Evolutionary conservation across 352 stramenopile genomes (phyloP).

Genomic region (Globisporangium abappressorium): DNA sequence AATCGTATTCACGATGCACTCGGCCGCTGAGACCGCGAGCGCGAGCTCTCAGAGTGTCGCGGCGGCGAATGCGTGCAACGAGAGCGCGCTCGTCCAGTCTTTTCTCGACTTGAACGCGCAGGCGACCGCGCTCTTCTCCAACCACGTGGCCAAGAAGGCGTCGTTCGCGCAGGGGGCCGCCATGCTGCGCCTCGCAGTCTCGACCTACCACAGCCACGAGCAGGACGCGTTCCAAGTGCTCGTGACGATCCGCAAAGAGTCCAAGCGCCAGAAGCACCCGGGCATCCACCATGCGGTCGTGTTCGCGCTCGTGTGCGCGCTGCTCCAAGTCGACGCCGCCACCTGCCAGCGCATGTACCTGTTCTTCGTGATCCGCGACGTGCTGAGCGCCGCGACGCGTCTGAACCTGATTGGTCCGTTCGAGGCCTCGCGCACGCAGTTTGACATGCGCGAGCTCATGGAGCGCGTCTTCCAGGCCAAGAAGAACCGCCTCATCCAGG

Average conservation of each 20-base stretch:
- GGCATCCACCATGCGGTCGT: slow-evolving; percentile 67
- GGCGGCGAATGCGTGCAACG: not conserved
- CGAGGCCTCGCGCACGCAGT: slow-evolving; percentile 67
- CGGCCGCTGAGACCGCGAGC: not conserved
- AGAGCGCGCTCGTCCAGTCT: slow-evolving; percentile 26
- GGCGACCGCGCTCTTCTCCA: slow-evolving; percentile 61
- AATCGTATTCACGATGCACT: slow-evolving; percentile 55
- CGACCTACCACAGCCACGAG: slow-evolving; percentile 35
- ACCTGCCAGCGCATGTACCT: slow-evolving; percentile 74
- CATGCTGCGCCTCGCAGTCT: slow-evolving; percentile 62
- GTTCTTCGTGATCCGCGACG: slow-evolving; percentile 71
- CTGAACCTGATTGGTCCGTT: slow-evolving; percentile 78
- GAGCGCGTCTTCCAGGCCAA: slow-evolving; percentile 62
- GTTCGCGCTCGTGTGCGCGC: slow-evolving; percentile 61
- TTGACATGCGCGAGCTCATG: slow-evolving; percentile 41
- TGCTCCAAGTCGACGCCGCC: slow-evolving; percentile 41
- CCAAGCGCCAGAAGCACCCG: slow-evolving; percentile 44
- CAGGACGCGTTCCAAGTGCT: slow-evolving; percentile 34
- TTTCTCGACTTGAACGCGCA: slow-evolving; percentile 52
- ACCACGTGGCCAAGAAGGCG: slow-evolving; percentile 77
- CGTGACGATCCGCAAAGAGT: slow-evolving; percentile 44
- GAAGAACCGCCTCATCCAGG: slow-evolving; percentile 55
- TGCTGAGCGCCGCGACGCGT: slow-evolving; percentile 72
- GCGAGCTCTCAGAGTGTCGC: not conserved
- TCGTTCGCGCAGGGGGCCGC: slow-evolving; percentile 71